Base-by-base conservation (phyloP, 2,329 filamentous ascomycete genomes). In the Fusarium guadeloupense region DNA sequence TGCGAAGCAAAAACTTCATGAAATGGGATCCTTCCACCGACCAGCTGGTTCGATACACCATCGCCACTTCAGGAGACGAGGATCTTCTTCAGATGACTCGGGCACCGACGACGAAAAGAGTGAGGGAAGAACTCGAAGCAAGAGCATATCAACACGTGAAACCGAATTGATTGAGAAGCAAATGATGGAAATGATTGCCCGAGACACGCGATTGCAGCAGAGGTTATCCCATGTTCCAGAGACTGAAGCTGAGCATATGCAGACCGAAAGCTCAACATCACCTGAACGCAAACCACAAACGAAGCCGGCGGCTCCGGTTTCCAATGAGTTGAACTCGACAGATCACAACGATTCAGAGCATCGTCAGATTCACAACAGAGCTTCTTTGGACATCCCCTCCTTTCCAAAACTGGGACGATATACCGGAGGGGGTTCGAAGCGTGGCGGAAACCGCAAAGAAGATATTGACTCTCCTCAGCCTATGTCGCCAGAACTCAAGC, bases 1-100 rank as follows among this genome's bases (percentile, higher is more conserved):
- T 38, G 84, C 85, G 13, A 83, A 82, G 31, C 83, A 87, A 64
- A 88, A 85, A 62, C 74, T 89, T 10, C 82, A 83, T n/a, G 82
- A 71, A 14, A 72, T 87, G 47, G 81, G 81, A 40, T 76, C 83
- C 14, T 80, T 83, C 35, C 83, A 86, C 51, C 83, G 82, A 38
- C 83, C 82, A 48, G 80, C 74, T 54, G 77, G 76, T 50, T 84
- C 83, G 3, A 70, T 76, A 12, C 78, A 83, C 54, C 80, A 79
- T 34, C 81, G 80, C 52, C 79, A 83, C 26, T 82, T 85, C 54
- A 80, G 83, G 25, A 80, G 82, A 43, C 71, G 69, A 33, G 73
- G 73, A 10, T 87, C 85, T 9, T 72, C 79, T 9, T 90, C 89
- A 13, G 55, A 59, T 0, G 86, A 87, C 5, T 89, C 88, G 6